A percentile compares a stretch with the other conserved stretches of the same genome.
Evolutionary conservation across 192 early-diverging fungal genomes (phyloP).

Genomic region (Backusella luteola): DNA sequence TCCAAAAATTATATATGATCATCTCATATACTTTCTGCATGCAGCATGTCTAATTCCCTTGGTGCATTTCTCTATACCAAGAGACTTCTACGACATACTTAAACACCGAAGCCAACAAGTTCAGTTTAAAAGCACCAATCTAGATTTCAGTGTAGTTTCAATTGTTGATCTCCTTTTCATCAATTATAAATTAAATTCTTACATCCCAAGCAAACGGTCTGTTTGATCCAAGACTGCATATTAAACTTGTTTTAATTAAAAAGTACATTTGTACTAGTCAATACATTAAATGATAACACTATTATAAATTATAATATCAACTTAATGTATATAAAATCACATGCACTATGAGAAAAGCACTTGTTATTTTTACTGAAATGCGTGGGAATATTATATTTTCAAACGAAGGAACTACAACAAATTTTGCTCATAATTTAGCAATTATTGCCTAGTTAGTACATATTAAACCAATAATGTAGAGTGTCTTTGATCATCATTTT

Average conservation of each 20-base stretch:
- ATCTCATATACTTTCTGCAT: neutral
- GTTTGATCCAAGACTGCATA: neutral
- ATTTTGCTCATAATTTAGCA: neutral
- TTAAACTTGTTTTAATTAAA: constrained; percentile 7
- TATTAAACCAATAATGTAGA: neutral
- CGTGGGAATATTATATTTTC: neutral
- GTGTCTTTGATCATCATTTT: neutral
- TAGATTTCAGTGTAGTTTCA: neutral
- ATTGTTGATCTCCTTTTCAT: neutral
- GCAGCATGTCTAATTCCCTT: neutral
- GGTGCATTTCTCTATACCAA: neutral
- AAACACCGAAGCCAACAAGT: neutral
- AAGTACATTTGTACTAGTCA: neutral
- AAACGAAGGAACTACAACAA: neutral
- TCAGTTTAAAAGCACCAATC: neutral
- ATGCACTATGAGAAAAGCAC: neutral
- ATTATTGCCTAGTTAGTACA: neutral
- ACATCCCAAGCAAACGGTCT: neutral
- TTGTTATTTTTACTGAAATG: neutral
- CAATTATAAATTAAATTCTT: neutral
- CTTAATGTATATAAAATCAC: neutral
- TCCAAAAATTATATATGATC: neutral
- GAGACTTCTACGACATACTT: neutral
- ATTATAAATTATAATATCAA: neutral
- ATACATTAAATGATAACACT: neutral